Evolutionary conservation across 345 rosid genomes (phyloP).

Genomic region (Populus davidiana): DNA sequence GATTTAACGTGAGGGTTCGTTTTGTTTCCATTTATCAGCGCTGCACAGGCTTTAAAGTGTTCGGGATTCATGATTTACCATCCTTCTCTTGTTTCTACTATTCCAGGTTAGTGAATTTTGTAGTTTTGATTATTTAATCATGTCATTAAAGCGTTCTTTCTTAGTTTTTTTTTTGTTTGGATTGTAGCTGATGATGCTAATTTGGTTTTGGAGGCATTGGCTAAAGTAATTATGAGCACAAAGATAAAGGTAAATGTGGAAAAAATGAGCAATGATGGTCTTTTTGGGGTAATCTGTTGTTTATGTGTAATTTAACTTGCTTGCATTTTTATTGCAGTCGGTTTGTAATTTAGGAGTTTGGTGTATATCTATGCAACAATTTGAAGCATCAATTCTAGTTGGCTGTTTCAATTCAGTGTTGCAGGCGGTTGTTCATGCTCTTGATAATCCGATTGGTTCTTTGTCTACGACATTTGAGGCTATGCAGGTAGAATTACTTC

Average conservation of each 20-base stretch:
- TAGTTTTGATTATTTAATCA: background rate
- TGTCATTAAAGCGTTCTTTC: background rate
- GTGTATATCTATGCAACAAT: slow-evolving; percentile 61
- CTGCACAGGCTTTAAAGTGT: slow-evolving; percentile 61
- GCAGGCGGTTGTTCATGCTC: slow-evolving; percentile 47
- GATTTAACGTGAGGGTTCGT: background rate
- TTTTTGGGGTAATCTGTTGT: background rate
- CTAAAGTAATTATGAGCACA: slow-evolving; percentile 35
- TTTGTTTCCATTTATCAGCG: slow-evolving; percentile 26
- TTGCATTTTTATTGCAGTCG: slow-evolving; percentile 33
- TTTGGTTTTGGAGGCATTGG: slow-evolving; percentile 35
- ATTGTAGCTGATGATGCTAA: slow-evolving; percentile 31
- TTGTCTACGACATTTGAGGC: slow-evolving; percentile 60
- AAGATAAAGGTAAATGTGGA: slow-evolving; percentile 41
- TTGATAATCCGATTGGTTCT: slow-evolving; percentile 59
- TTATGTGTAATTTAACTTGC: slow-evolving; percentile 6
- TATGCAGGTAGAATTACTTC: slow-evolving; percentile 36
- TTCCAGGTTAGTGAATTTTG: slow-evolving; percentile 33
- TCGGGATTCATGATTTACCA: slow-evolving; percentile 55
- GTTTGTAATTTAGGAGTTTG: slow-evolving; percentile 53
- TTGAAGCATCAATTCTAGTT: slow-evolving; percentile 28
- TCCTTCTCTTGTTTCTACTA: slow-evolving; percentile 34
- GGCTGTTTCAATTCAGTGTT: slow-evolving; percentile 34
- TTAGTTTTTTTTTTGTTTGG: background rate
- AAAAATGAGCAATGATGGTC: background rate